Conservation (phyloP, 345 rosid species). For the Euphorbia lathyris region DNA sequence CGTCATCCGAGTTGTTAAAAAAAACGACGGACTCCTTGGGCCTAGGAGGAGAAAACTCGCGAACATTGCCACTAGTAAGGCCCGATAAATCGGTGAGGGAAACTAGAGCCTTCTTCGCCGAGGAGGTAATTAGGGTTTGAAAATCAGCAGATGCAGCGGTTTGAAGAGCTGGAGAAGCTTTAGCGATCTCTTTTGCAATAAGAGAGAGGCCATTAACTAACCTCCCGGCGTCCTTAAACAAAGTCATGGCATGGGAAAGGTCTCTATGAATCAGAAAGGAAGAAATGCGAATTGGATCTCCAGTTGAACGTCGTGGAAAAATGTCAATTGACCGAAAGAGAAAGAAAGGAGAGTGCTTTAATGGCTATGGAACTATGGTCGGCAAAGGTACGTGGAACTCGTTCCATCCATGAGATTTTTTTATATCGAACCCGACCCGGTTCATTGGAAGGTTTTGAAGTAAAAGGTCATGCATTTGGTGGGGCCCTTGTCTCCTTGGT, state of each 20-base stretch:
- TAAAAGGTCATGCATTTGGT: too few species aligned
- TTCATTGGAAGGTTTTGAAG: too few species aligned
- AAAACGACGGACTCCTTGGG: constrained; percentile 63
- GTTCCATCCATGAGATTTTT: neutral
- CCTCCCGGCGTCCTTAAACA: constrained; percentile 57
- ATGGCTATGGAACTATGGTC: too few species aligned
- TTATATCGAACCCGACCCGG: too few species aligned
- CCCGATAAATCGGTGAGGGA: constrained; percentile 81
- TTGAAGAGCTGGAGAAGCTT: constrained; percentile 46
- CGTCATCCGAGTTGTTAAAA: constrained; percentile 31
- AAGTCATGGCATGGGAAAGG: constrained; percentile 40
- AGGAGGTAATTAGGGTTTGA: constrained; percentile 48
- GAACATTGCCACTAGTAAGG: constrained; percentile 68
- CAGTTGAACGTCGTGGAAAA: neutral
- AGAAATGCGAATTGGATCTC: neutral
- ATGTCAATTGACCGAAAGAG: neutral
- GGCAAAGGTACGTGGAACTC: constrained; percentile 2
- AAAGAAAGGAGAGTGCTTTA: neutral
- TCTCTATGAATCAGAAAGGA: neutral
- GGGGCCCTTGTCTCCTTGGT: too few species aligned
- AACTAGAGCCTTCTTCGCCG: constrained; percentile 59
- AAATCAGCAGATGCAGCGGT: constrained; percentile 50
- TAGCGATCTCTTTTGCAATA: constrained; percentile 66
- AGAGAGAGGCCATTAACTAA: constrained; percentile 63
- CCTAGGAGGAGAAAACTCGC: constrained; percentile 41